phyloP scores from a whole-genome alignment of 495 filamentous ascomycete genomes.

The Podospora appendiculata region DNA sequence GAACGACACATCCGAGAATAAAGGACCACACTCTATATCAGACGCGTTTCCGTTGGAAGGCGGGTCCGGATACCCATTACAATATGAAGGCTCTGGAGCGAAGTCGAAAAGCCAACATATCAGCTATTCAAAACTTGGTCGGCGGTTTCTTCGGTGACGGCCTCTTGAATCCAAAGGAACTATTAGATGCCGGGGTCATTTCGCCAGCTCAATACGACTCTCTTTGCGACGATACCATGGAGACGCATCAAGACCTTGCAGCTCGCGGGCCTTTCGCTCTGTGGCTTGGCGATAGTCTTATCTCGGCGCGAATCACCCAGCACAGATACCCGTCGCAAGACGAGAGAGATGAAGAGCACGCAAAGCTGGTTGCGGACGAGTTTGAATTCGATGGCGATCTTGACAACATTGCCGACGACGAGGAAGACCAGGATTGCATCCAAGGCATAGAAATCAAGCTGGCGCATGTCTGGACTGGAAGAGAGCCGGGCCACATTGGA shows the following conservation, averaged over 20 bases:
- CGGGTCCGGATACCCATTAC: no score
- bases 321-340: slow-evolving; percentile 8
- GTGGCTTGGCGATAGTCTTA: slow-evolving; percentile 54
- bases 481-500: slow-evolving; percentile 7
- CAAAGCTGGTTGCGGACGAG: slow-evolving; percentile 21
- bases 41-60: slow-evolving; percentile 4
- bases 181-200: slow-evolving; percentile 50
- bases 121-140: slow-evolving; percentile 36
- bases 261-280: slow-evolving; percentile 41
- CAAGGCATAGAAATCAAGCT: slow-evolving; percentile 24
- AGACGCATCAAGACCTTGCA: slow-evolving; percentile 24
- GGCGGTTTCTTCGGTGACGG: slow-evolving; percentile 41
- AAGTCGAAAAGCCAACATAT: slow-evolving; percentile 14
- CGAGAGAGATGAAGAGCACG: slow-evolving; percentile 21
- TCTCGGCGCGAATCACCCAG: slow-evolving; percentile 10
- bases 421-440: slow-evolving; percentile 29
- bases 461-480: slow-evolving; percentile 30
- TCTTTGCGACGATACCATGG: slow-evolving; percentile 52
- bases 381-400: slow-evolving; percentile 29
- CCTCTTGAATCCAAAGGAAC: slow-evolving; percentile 37
- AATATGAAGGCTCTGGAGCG: slow-evolving; percentile 11
- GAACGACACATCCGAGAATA: slow-evolving; percentile 57
- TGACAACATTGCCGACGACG: slow-evolving; percentile 31
- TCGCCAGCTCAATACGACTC: slow-evolving; percentile 52
- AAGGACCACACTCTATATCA: slow-evolving; percentile 58